These are phyloP conservation scores for Trametes sanguinea DNA, from an alignment of 768 basidiomycete species.

Conservation along the genomic window DNA sequence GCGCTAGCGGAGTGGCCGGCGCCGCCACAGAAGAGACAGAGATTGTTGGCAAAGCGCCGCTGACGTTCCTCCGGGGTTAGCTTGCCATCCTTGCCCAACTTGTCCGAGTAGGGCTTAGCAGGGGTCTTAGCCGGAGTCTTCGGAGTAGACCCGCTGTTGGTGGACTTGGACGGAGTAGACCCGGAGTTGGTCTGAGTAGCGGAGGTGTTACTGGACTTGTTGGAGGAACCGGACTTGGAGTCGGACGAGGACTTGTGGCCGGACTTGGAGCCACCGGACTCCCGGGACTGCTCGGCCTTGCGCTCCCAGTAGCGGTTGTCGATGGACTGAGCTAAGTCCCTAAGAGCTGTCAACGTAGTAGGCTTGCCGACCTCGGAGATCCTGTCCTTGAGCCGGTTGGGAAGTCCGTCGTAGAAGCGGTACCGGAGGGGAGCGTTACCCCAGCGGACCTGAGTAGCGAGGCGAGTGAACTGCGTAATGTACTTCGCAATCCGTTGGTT, in stretches of 20 bases:
- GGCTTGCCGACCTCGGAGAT: slow-evolving; percentile 11
- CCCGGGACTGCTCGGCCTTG: neutral
- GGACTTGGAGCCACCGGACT: neutral
- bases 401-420: slow-evolving; percentile 19
- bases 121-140: too few relatives aligned
- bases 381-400: slow-evolving; percentile 17
- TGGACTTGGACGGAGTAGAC: too few relatives aligned
- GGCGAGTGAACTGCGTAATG: slow-evolving; percentile 13
- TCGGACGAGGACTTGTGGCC: neutral
- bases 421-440: slow-evolving; percentile 16
- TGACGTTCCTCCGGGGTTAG: too few relatives aligned
- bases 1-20: too few relatives aligned
- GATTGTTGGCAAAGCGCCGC: too few relatives aligned
- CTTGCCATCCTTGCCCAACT: too few relatives aligned
- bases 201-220: neutral
- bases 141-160: too few relatives aligned
- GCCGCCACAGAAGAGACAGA: too few relatives aligned
- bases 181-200: too few relatives aligned
- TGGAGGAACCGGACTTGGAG: neutral
- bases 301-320: slow-evolving; percentile 23
- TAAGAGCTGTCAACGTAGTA: neutral
- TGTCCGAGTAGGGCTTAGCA: too few relatives aligned
- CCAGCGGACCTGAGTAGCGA: slow-evolving; percentile 13
- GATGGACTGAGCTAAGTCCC: slow-evolving; percentile 1
- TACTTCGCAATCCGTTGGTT: slow-evolving; percentile 7